phyloP scores from a whole-genome alignment of 2,329 filamentous ascomycete species.

The Bipolaris bicolor region DNA sequence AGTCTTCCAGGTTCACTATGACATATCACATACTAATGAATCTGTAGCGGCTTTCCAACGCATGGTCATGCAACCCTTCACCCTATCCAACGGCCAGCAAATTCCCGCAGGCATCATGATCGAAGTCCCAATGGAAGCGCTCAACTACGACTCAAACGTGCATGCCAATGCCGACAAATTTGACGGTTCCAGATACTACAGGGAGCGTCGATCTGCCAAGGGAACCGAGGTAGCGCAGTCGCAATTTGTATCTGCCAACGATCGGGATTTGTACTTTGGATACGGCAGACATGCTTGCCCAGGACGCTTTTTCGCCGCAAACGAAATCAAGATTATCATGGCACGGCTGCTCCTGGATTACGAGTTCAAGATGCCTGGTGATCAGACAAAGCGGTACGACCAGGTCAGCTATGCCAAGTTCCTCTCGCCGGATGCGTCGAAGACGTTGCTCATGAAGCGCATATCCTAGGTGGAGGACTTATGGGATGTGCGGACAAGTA shows the following conservation, averaged over 20 bases:
- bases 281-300: background rate
- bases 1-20: constrained; percentile 23
- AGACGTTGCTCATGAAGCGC: no score
- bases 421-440: no score
- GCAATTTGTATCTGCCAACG: background rate
- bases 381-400: background rate
- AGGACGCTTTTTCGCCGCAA: background rate
- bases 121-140: background rate
- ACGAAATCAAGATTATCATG: background rate
- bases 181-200: background rate
- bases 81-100: constrained; percentile 59
- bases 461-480: no score
- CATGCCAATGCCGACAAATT: background rate
- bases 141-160: background rate
- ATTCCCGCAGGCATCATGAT: constrained; percentile 28
- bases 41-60: constrained; percentile 29
- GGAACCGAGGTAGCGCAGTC: background rate
- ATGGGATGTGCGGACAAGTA: no score
- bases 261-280: background rate
- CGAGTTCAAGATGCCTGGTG: background rate
- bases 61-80: constrained; percentile 57
- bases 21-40: constrained; percentile 9
- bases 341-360: background rate
- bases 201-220: background rate
- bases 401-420: background rate